Conservation (phyloP, 139 green algal genomes). For the Desmodesmus armatus region DNA sequence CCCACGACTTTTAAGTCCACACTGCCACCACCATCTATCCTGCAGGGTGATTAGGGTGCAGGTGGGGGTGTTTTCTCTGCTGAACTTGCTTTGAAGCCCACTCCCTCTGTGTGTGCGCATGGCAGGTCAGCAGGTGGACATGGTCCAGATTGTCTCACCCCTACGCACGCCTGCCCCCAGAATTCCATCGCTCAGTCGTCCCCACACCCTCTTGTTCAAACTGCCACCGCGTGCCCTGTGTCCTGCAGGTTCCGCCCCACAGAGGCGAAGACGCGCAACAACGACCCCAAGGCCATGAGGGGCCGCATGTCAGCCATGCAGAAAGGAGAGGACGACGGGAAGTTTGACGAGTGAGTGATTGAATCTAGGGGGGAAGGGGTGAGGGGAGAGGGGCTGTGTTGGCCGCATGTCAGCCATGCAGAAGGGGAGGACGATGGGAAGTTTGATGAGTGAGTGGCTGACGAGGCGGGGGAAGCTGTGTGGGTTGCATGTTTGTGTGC, state of each 20-base stretch:
- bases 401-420: slow-evolving; percentile 20
- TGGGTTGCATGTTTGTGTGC: background rate
- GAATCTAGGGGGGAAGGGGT: background rate
- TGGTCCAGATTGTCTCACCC: background rate
- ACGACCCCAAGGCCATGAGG: slow-evolving; percentile 36
- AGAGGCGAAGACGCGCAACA: slow-evolving; percentile 23
- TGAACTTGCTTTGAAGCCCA: background rate
- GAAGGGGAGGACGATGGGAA: slow-evolving; percentile 24
- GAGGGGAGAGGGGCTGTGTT: background rate
- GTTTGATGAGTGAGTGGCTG: slow-evolving; percentile 40
- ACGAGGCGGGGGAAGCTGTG: background rate
- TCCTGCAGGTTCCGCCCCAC: slow-evolving; percentile 31
- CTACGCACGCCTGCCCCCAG: background rate
- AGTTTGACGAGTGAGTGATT: slow-evolving; percentile 42
- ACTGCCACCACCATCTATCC: too few species aligned
- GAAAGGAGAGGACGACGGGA: slow-evolving; percentile 19
- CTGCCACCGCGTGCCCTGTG: background rate
- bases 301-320: slow-evolving; percentile 20
- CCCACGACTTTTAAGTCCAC: background rate
- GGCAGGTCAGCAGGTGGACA: too few species aligned
- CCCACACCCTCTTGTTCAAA: background rate
- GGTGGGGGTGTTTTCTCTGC: too few species aligned
- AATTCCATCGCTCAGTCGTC: background rate
- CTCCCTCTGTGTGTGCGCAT: background rate
- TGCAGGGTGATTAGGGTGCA: too few species aligned